Evolutionary conservation across 208 protist species (phyloP), one percentile per base, ranked within the genome.

Genomic region (Novymonas esmeraldas): DNA sequence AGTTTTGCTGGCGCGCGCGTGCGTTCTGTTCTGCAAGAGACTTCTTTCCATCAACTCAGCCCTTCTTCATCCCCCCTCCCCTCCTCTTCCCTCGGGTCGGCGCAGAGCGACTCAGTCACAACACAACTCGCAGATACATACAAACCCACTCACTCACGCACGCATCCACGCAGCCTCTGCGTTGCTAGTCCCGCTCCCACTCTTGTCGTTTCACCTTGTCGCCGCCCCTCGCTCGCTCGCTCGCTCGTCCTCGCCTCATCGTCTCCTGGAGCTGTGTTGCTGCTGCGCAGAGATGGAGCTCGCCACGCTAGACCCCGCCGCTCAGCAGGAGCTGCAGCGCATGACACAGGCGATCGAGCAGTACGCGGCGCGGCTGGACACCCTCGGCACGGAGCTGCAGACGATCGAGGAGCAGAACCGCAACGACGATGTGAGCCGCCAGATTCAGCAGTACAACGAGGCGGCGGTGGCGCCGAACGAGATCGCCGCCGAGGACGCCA

Each of bases 401-500:
- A 55, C 28, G 20, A 81, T 93, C 46, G 74, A 95, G 44, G 69
- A 88, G 52, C 81, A 93, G 39, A 92, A 92, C 72, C 42, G 80
- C 13, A 81, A 79, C 62, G 86, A 95, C 52, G 82, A 88, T n/a
- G 77, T 88, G 16, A 81, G 55, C 13, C 73, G 73, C 26, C 81
- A 93, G 62, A 84, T 93, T 46, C 73, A 82, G 44, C 76, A 90
- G 50, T 89, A 89, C 63, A 81, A 89, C 59, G 59, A 72, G 36
- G 50, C 64, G 36, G 33, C 51, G 20, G 60, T 80, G 38, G 60
- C 85, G 60, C 63, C 70, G 29, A 65, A 56, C 22, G 82, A 81
- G 18, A 89, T 97, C 58, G 76, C 87, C 14, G 87, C 88, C 14
- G 87, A 97, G 60, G 92, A 95, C 52, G 90, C 84, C 1, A 73